These are phyloP conservation scores for Sarocladium brachiariae DNA, from an alignment of 2,329 filamentous ascomycete genomes.

Conservation along the genomic window DNA sequence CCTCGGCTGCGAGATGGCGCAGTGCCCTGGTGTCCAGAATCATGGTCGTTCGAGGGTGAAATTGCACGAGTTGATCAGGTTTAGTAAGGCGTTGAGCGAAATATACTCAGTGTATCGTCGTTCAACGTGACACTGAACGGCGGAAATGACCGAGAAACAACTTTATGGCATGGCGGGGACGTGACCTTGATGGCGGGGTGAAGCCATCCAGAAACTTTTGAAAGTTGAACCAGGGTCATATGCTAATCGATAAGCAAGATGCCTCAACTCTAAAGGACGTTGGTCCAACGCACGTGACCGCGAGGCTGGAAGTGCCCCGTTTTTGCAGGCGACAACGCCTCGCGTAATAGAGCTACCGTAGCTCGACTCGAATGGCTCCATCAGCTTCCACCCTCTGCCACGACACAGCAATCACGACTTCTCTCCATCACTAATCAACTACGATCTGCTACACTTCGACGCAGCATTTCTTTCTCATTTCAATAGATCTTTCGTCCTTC, in stretches of 20 bases:
- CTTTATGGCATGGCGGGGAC: neutral
- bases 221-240: constrained; percentile 14
- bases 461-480: neutral
- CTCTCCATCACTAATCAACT: neutral
- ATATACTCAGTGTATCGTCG: too few species aligned
- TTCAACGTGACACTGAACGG: too few species aligned
- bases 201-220: constrained; percentile 12
- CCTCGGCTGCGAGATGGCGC: constrained; percentile 84
- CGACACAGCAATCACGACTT: neutral
- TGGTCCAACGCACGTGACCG: constrained; percentile 29
- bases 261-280: too few species aligned
- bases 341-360: constrained; percentile 35
- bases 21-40: constrained; percentile 91
- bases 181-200: constrained; percentile 20
- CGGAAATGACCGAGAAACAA: neutral
- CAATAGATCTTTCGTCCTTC: neutral
- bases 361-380: constrained; percentile 30
- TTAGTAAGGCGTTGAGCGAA: too few species aligned
- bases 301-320: constrained; percentile 19
- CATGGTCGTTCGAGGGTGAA: constrained; percentile 47
- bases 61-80: too few species aligned
- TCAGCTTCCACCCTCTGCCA: constrained; percentile 27
- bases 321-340: constrained; percentile 36
- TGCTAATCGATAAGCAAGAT: constrained; percentile 25
- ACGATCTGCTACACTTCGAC: neutral